A percentile compares a stretch with the other conserved stretches of the same genome.
Evolutionary conservation across 768 basidiomycete genomes (phyloP).

Genomic region (Lactarius trivialis): DNA sequence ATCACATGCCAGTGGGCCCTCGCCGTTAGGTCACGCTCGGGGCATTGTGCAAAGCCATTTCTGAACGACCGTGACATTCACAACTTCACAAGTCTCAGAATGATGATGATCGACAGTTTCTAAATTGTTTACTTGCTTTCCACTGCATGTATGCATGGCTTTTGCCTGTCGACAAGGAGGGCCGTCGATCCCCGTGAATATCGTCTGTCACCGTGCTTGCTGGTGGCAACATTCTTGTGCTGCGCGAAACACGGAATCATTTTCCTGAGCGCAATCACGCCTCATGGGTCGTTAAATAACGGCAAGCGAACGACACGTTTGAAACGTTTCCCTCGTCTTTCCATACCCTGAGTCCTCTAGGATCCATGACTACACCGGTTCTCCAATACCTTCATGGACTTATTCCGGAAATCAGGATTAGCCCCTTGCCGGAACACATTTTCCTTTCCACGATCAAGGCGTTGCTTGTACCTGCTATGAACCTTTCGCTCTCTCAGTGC

Average conservation of each 20-base stretch:
- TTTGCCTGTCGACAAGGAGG: too few relatives aligned
- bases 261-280: not conserved
- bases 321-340: not conserved
- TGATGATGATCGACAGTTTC: not conserved
- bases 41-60: not conserved
- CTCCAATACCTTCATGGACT: conserved; percentile 2
- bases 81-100: not conserved
- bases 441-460: conserved; percentile 9
- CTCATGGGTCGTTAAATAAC: not conserved
- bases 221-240: conserved; percentile 1
- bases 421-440: conserved; percentile 5
- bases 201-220: not conserved
- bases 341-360: not conserved
- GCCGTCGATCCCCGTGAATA: not conserved
- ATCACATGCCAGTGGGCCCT: not conserved
- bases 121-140: not conserved
- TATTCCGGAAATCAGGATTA: conserved; percentile 9
- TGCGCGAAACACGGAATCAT: not conserved
- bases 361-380: not conserved
- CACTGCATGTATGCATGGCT: not conserved
- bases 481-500: conserved; percentile 7
- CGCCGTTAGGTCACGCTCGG: not conserved
- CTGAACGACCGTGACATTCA: not conserved
- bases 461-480: not conserved
- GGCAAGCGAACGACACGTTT: not conserved